Percentiles rank a stretch among this genome's conserved stretches.
phyloP scores from a whole-genome alignment of 257 asterid genomes.

The Cynanchum wilfordii region DNA sequence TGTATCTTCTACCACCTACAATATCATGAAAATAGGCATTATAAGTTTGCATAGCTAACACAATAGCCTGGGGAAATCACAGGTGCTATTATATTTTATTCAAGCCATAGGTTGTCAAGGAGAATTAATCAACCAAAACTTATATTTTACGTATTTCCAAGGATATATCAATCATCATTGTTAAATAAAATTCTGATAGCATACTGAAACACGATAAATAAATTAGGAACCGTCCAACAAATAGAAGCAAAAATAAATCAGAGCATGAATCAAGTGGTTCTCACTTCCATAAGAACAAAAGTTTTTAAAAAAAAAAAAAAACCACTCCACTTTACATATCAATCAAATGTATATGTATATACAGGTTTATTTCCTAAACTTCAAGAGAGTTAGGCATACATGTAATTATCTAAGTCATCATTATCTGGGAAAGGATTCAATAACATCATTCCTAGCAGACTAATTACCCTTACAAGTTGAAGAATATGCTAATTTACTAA shows the following conservation, averaged over 20 bases:
- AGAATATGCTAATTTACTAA: background rate
- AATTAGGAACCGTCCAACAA: background rate
- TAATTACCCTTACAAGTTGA: background rate
- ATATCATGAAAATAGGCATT: constrained; percentile 2
- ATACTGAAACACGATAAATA: background rate
- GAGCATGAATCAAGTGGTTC: background rate
- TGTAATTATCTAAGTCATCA: background rate
- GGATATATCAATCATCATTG: background rate
- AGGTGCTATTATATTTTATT: background rate
- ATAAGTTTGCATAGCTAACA: constrained; percentile 12
- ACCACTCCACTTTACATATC: background rate
- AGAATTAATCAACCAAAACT: background rate
- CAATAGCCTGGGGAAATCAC: background rate
- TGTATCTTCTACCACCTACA: constrained; percentile 23
- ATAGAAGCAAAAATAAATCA: background rate
- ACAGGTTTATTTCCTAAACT: background rate
- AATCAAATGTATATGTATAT: background rate
- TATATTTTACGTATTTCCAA: background rate
- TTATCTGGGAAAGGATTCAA: background rate
- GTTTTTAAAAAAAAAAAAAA: background rate
- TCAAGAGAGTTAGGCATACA: background rate
- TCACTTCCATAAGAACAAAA: background rate
- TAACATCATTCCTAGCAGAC: background rate
- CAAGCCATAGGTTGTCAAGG: background rate
- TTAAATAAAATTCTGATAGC: background rate